Percentiles rank a stretch among this genome's conserved stretches.
Conservation (phyloP, 768 basidiomycete species). For the Calocera viscosa region DNA sequence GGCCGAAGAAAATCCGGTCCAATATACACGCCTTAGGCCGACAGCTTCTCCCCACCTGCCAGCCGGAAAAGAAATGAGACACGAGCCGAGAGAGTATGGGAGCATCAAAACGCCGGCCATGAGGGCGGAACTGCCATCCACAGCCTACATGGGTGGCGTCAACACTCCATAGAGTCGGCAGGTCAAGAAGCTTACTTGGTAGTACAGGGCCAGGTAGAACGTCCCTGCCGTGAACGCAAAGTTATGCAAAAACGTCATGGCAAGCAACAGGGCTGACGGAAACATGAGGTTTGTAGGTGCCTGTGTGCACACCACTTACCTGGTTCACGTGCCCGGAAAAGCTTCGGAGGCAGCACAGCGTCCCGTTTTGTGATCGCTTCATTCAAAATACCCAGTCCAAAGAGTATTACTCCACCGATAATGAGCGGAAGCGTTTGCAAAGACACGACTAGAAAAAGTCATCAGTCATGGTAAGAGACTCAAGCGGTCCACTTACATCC, state of each 20-base stretch:
- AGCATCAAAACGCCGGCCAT: slow-evolving; percentile 62
- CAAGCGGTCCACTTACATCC: neutral
- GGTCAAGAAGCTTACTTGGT: slow-evolving; percentile 41
- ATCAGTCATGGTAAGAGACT: neutral
- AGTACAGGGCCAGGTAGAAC: slow-evolving; percentile 74
- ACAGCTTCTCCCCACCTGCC: neutral
- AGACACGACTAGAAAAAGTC: neutral
- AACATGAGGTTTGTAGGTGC: neutral
- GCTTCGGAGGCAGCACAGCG: slow-evolving; percentile 54
- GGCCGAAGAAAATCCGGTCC: neutral
- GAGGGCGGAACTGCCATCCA: slow-evolving; percentile 55
- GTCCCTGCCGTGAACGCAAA: slow-evolving; percentile 74
- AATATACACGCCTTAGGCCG: neutral
- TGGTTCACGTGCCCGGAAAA: slow-evolving; percentile 49
- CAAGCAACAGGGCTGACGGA: slow-evolving; percentile 46
- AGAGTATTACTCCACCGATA: neutral
- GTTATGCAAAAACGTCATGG: slow-evolving; percentile 68
- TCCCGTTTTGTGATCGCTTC: slow-evolving; percentile 42
- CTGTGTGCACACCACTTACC: slow-evolving; percentile 17
- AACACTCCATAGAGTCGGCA: neutral
- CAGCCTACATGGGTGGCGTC: slow-evolving; percentile 38
- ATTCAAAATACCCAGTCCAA: neutral
- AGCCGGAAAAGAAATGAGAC: slow-evolving; percentile 69
- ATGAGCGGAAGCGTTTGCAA: neutral
- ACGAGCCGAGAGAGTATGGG: slow-evolving; percentile 76